A percentile compares a stretch with the other conserved stretches of the same genome.
Conservation (phyloP, 2,329 filamentous ascomycete genomes). For the Passalora sequoiae region DNA sequence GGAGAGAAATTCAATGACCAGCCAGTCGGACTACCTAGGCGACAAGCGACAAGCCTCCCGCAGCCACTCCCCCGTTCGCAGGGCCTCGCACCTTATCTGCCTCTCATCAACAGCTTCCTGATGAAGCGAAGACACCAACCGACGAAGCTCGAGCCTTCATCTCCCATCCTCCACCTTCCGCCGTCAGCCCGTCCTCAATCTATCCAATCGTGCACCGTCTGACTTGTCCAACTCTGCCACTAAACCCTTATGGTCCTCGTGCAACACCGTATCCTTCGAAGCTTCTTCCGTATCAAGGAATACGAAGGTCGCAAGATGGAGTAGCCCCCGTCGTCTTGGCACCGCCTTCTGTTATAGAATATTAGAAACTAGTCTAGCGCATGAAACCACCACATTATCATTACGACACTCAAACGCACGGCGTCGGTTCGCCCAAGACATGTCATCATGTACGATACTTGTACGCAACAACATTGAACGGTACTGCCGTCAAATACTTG, state of each 20-base stretch:
- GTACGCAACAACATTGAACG: neutral
- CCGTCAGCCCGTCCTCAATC: neutral
- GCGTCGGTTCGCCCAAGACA: neutral
- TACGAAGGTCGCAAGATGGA: neutral
- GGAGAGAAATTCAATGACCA: neutral
- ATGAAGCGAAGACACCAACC: neutral
- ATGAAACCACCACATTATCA: neutral
- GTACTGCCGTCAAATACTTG: neutral
- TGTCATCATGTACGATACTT: neutral
- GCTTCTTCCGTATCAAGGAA: neutral
- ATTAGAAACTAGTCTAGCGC: too few species aligned
- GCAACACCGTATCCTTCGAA: neutral
- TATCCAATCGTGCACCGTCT: neutral
- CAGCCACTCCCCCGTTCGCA: too few species aligned
- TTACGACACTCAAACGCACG: neutral
- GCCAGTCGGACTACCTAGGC: too few species aligned
- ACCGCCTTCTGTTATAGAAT: too few species aligned
- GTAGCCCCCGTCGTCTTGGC: neutral
- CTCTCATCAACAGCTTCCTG: too few species aligned
- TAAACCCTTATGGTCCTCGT: too few species aligned
- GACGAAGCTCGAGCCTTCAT: neutral
- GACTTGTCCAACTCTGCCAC: neutral
- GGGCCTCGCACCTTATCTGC: too few species aligned
- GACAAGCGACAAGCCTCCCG: too few species aligned
- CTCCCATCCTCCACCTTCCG: neutral